phyloP scores from a whole-genome alignment of 148 eudicot genomes.

The Cornus kousa region DNA sequence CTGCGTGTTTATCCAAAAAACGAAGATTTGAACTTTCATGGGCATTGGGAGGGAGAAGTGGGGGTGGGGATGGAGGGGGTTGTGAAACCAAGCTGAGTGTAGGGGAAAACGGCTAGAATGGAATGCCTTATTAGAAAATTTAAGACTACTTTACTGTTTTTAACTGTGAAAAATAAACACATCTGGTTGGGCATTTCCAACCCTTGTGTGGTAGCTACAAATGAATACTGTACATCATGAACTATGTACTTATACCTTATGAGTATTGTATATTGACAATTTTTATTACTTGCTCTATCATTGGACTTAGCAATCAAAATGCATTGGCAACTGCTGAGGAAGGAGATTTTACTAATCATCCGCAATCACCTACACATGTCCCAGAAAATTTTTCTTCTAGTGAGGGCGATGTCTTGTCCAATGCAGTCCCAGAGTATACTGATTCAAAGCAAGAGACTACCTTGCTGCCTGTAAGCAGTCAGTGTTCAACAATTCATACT shows the following conservation, averaged over 20 bases:
- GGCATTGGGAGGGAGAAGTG: not conserved
- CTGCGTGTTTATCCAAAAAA: not conserved
- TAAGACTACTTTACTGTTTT: no score
- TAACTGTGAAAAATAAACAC: not conserved
- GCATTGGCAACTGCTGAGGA: slow-evolving; percentile 40
- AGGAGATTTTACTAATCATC: slow-evolving; percentile 39
- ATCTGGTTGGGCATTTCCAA: not conserved
- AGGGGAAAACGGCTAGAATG: no score
- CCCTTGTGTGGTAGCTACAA: not conserved
- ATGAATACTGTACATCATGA: not conserved
- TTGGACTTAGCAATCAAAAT: slow-evolving; percentile 46
- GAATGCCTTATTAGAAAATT: no score
- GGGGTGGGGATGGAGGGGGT: not conserved
- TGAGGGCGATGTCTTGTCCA: slow-evolving; percentile 47
- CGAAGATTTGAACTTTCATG: not conserved
- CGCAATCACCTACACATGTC: slow-evolving; percentile 42
- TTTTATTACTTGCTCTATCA: not conserved
- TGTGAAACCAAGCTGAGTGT: not conserved
- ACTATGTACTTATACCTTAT: not conserved
- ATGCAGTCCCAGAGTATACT: slow-evolving; percentile 30
- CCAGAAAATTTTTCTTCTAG: slow-evolving; percentile 35
- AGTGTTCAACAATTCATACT: slow-evolving; percentile 41
- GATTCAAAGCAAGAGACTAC: slow-evolving; percentile 56
- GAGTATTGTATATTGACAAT: not conserved
- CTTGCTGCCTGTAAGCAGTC: slow-evolving; percentile 35